Evolutionary conservation across 257 asterid species (phyloP).

Genomic region (Petrea volubilis): DNA sequence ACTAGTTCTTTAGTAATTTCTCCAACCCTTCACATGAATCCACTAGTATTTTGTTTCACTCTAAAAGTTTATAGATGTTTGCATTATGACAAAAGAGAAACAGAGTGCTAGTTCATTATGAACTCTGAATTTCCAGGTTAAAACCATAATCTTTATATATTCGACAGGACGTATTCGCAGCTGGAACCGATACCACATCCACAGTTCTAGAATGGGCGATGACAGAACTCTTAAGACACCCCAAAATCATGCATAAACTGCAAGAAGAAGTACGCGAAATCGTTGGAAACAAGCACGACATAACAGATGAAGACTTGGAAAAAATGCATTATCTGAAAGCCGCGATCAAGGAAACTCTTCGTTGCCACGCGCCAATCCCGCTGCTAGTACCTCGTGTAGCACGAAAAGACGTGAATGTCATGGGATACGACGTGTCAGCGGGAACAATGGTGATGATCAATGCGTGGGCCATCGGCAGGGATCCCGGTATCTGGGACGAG

Average conservation of each 20-base stretch:
- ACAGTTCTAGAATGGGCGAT: conserved; percentile 48
- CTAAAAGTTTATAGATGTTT: not conserved
- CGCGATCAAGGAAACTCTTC: conserved; percentile 52
- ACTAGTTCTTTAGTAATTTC: too few species aligned
- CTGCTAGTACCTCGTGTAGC: conserved; percentile 35
- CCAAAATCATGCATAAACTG: conserved; percentile 19
- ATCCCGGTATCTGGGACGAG: conserved; percentile 37
- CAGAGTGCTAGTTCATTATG: not conserved
- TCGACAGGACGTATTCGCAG: conserved; percentile 41
- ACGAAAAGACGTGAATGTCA: conserved; percentile 23
- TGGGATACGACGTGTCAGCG: conserved; percentile 39
- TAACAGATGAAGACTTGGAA: conserved; percentile 39
- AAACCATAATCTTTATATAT: not conserved
- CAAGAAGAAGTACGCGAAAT: conserved; percentile 36
- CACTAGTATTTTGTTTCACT: not conserved
- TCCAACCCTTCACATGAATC: too few species aligned
- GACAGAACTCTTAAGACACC: conserved; percentile 49
- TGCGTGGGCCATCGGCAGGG: conserved; percentile 44
- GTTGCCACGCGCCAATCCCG: conserved; percentile 48
- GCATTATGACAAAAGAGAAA: not conserved
- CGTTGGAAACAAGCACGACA: not conserved
- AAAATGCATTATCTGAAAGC: conserved; percentile 50
- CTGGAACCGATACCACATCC: conserved; percentile 53
- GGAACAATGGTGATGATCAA: conserved; percentile 40
- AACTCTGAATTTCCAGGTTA: not conserved